These are phyloP conservation scores for Periconia digitata DNA, from an alignment of 2,329 filamentous ascomycete genomes.

Conservation along the genomic window DNA sequence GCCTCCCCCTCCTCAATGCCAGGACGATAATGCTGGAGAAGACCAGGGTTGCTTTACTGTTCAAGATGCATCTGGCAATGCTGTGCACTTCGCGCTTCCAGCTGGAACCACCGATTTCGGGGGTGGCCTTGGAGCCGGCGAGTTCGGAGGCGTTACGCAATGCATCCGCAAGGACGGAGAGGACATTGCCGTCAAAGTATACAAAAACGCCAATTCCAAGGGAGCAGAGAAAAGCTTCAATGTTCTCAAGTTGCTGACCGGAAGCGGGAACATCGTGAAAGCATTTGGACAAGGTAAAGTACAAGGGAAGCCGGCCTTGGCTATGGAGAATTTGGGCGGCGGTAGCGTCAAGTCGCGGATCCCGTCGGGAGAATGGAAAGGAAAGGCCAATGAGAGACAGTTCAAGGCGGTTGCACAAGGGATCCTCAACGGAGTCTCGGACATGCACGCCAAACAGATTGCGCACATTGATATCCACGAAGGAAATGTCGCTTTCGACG, in stretches of 20 bases:
- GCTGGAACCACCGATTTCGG: neutral
- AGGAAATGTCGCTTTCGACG: neutral
- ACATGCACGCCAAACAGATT: neutral
- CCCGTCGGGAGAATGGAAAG: neutral
- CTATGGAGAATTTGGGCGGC: slow-evolving; percentile 1
- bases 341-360: neutral
- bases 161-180: slow-evolving; percentile 1
- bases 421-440: neutral
- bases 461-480: neutral
- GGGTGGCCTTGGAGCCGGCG: neutral
- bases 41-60: slow-evolving; percentile 2
- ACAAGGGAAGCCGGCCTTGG: neutral
- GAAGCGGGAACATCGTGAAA: slow-evolving; percentile 1
- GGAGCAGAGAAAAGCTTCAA: neutral
- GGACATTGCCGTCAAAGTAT: slow-evolving; percentile 5
- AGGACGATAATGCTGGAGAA: no score
- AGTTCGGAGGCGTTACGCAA: neutral
- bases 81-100: slow-evolving; percentile 3
- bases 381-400: slow-evolving; percentile 3
- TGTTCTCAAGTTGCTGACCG: neutral
- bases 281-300: neutral
- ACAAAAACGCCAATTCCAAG: neutral
- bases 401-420: neutral
- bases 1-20: no score
- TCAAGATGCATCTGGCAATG: slow-evolving; percentile 1